Percentiles rank a stretch among this genome's conserved stretches.
These are phyloP conservation scores for Auricularia sp. DNA, from an alignment of 768 basidiomycete species.

Conservation along the genomic window DNA sequence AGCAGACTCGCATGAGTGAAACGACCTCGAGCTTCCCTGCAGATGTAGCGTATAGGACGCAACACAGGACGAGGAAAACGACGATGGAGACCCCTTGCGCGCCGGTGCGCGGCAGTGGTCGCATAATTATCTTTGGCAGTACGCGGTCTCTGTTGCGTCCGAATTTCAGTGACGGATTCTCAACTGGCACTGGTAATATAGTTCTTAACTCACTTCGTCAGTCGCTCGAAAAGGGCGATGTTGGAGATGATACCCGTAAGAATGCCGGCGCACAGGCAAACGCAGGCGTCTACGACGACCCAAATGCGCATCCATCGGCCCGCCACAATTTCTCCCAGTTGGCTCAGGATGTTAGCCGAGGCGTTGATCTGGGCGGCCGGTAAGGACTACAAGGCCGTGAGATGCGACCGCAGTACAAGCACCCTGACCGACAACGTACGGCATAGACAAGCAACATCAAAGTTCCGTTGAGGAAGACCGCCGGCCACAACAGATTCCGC, in stretches of 20 bases:
- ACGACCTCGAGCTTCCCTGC: conserved; percentile 42
- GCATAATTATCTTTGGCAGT: conserved; percentile 44
- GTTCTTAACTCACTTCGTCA: conserved; percentile 26
- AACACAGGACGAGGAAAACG: conserved; percentile 40
- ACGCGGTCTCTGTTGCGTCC: conserved; percentile 35
- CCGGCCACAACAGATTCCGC: conserved; percentile 53
- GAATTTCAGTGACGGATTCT: not conserved
- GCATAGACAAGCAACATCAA: conserved; percentile 55
- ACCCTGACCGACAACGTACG: conserved; percentile 22
- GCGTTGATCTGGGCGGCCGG: not conserved
- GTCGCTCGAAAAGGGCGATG: conserved; percentile 42
- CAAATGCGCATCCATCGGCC: conserved; percentile 53
- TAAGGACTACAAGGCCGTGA: not conserved
- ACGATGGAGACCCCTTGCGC: conserved; percentile 45
- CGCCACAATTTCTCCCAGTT: conserved; percentile 16
- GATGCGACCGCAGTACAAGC: not conserved
- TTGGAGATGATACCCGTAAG: conserved; percentile 41
- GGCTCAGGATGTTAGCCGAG: not conserved
- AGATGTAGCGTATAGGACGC: conserved; percentile 47
- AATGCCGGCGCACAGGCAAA: conserved; percentile 67
- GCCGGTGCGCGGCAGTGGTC: conserved; percentile 37
- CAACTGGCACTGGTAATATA: too few species aligned
- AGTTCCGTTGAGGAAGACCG: conserved; percentile 43
- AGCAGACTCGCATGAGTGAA: conserved; percentile 42
- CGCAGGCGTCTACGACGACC: conserved; percentile 55